Evolutionary conservation across 176 grass and related monocot genomes (phyloP), one percentile per base, ranked within the genome.

Genomic region (Chrysopogon serrulatus): DNA sequence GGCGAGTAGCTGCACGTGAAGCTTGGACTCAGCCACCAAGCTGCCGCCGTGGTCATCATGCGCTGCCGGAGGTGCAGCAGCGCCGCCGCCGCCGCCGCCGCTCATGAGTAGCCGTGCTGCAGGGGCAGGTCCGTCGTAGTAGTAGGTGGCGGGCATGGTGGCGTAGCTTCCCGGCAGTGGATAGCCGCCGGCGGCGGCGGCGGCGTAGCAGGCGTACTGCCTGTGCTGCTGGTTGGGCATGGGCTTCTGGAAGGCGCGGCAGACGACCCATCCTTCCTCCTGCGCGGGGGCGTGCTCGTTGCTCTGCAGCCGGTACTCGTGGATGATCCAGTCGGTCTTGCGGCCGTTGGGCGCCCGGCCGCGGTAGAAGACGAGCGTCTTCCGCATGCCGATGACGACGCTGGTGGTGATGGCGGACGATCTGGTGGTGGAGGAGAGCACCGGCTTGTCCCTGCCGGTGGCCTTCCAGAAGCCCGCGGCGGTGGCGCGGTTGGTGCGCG

Each of bases 201-300:
- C n/a, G 57, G 23, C 48, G 40, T 77, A 93, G 82, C 71, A 64
- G 21, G 27, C 36, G n/a, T 84, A 51, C 42, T 82, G 57, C 57
- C 91, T 92, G 51, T 93, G 96, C 35, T 86, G 88, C 43, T 86
- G 88, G 49, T 71, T 98, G 42, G 87, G 89, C 49, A 31, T 80
- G 4, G 96, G 87, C 73, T 98, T 98, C 67, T 81, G 83, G 78
- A 98, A 98, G 6, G 96, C 96, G 54, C 96, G 91, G 80, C 96
- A 98, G 1, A 98, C 96, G 13, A 98, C 96, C 96, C 96, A 98
- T 18, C 96, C 96, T 89, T 98, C 96, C 86, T 98, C 96, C 93
- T 98, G 96, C 37, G 83, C 23, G 1, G 91, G 96, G 5, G 79
- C 91, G 83, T 90, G 85, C 82, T 98, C 91, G 75, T 75, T 85